Evolutionary conservation across 2,329 filamentous ascomycete genomes (phyloP), one percentile per base, ranked within the genome.

Genomic region (Paradendryphiella salina): DNA sequence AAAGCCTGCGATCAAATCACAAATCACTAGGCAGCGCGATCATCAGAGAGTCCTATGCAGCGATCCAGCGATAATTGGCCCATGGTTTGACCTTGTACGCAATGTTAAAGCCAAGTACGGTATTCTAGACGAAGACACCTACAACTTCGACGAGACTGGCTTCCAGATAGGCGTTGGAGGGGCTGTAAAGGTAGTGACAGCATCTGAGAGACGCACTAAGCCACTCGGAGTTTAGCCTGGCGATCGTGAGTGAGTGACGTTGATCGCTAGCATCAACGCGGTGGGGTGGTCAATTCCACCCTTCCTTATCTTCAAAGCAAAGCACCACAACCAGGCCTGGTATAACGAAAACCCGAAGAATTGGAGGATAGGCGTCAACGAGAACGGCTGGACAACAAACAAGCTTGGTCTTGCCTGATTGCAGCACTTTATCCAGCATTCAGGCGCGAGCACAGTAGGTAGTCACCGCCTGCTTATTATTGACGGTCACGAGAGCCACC

Each of bases 401-500:
- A 32, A 70, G 52, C 66, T 67, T 50, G 63, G 66, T 18, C 39
- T 75, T 17, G 44, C 54, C 18, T 76, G 56, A 72, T 46, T 75
- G 15, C 23, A 71, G 64, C 55, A 74, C 60, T 75, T 75, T 62
- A 57, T 73, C 49, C 46, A 60, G 46, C 56, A 70, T 50, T 72
- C 56, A 56, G 62, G 54, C 35, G 37, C 32, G 15, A 52, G 54
- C 23, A 57, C 32, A 44, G 59, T 59, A 32, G 63, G 73, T 14
- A 33, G 6, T 35, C 68, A 72, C 62, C 49, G 64, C 15, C 58
- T 76, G 3, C 59, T 77, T 11, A 65, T 77, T 43, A 48, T 77
- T 28, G 68, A 77, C 60, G 61, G 70, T 26, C 58, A 76, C 60
- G 54, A 57, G 48, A 74, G 67, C 50, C 58, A 77, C 59, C 26